These are phyloP conservation scores for Neurospora sp. DNA, from an alignment of 495 filamentous ascomycete species.

Conservation along the genomic window DNA sequence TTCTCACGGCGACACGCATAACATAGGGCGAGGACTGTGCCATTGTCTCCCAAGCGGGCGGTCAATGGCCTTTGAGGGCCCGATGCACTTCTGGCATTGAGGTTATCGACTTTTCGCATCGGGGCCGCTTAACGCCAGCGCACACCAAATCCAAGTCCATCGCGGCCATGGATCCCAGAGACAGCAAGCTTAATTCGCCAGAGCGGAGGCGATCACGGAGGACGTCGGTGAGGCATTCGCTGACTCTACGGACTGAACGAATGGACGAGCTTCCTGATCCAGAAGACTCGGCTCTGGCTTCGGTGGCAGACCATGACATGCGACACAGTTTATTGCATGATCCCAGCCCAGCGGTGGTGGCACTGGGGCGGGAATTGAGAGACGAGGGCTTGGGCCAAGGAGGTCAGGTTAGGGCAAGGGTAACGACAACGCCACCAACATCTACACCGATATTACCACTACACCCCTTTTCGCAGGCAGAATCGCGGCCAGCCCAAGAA, in stretches of 20 bases:
- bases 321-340: background rate
- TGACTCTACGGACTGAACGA: conserved; percentile 2
- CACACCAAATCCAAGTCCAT: background rate
- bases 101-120: background rate
- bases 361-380: background rate
- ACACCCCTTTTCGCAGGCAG: background rate
- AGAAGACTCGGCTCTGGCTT: background rate
- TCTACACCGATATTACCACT: background rate
- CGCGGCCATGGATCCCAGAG: conserved; percentile 25
- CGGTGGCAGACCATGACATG: background rate
- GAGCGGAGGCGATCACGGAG: conserved; percentile 11
- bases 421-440: background rate
- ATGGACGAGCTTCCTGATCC: background rate
- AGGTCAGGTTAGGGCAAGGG: background rate
- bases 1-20: background rate
- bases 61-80: background rate
- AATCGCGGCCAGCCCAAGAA: background rate
- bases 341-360: background rate
- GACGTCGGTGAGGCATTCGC: conserved; percentile 25
- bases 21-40: background rate
- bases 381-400: background rate
- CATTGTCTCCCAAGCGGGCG: background rate
- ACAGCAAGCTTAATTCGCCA: conserved; percentile 18
- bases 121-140: background rate
- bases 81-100: background rate